Evolutionary conservation across 75 land plant genomes (phyloP).

Genomic region (Larix kaempferi): DNA sequence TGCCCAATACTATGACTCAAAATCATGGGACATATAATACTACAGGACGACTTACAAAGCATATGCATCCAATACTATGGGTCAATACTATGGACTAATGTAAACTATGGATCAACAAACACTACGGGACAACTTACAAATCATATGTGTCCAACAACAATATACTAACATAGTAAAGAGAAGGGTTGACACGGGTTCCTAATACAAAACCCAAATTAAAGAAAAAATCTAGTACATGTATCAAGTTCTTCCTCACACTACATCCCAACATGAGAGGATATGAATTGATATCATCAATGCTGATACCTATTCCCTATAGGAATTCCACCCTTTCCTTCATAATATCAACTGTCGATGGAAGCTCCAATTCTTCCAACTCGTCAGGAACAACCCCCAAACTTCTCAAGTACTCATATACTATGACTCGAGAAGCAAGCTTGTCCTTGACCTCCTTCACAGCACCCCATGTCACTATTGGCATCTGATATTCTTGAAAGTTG

Average conservation of each 20-base stretch:
- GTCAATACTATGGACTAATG: too few species aligned
- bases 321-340: conserved; percentile 88
- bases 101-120: too few species aligned
- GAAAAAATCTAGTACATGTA: conserved; percentile 61
- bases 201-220: conserved; percentile 56
- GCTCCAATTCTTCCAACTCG: conserved; percentile 79
- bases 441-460: conserved; percentile 52
- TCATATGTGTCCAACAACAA: too few species aligned
- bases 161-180: too few species aligned
- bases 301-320: conserved; percentile 45
- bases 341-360: conserved; percentile 73
- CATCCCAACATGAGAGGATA: conserved; percentile 86
- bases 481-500: conserved; percentile 52
- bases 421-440: conserved; percentile 38
- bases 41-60: too few species aligned
- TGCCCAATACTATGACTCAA: too few species aligned
- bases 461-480: conserved; percentile 81
- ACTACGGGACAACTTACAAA: too few species aligned
- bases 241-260: conserved; percentile 73
- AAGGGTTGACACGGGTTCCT: too few species aligned
- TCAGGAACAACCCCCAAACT: conserved; percentile 64
- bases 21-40: too few species aligned
- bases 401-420: conserved; percentile 59
- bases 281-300: conserved; percentile 62
- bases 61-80: too few species aligned